Evolutionary conservation across 768 basidiomycete species (phyloP), one percentile per base, ranked within the genome.

Genomic region (Daedaleopsis sinensis): DNA sequence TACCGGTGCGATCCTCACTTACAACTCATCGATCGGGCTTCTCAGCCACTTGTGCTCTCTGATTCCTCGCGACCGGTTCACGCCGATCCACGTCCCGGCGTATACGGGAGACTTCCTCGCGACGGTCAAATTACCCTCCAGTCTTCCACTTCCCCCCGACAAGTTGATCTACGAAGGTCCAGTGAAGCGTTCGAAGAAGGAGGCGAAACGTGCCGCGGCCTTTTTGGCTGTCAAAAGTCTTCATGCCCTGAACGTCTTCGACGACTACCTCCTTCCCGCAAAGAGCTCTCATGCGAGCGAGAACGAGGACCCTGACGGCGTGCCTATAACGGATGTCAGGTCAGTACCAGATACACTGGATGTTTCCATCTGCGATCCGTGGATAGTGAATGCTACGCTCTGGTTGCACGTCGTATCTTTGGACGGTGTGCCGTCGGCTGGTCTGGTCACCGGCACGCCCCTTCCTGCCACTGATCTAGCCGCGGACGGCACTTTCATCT

Each of bases 181-280:
- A 4, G 61, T 56, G 6, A 84, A 82, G 58, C 76, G 79, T 47
- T 84, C 90, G 13, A 95, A 94, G 71, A 87, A 82, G 61, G 91
- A 91, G 68, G 93, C 94, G 0, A 92, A 86, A 67, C 87, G 94
- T 8, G 89, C 90, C 3, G 93, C 84, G 12, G 90, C 93, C 0
- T 96, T 93, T 71, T 74, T 84, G 62, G 93, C 90, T 3, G 90
- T 93, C 21, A 86, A 84, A 65, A 78, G 78, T 2, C 79, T 96
- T 16, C 83, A 88, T 61, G 77, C 79, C 32, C 75, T 92, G n/a
- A 82, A 89, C 32, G 88, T 92, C 5, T 89, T 95, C 65, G 89
- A 96, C 67, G 87, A 94, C 58, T 88, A 90, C 68, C 81, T 96
- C 2, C 79, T 94, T 11, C 94, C 94, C 0, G 77, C 82, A n/a